phyloP scores from a whole-genome alignment of 2,329 filamentous ascomycete species.

The Colletotrichum eleusines region DNA sequence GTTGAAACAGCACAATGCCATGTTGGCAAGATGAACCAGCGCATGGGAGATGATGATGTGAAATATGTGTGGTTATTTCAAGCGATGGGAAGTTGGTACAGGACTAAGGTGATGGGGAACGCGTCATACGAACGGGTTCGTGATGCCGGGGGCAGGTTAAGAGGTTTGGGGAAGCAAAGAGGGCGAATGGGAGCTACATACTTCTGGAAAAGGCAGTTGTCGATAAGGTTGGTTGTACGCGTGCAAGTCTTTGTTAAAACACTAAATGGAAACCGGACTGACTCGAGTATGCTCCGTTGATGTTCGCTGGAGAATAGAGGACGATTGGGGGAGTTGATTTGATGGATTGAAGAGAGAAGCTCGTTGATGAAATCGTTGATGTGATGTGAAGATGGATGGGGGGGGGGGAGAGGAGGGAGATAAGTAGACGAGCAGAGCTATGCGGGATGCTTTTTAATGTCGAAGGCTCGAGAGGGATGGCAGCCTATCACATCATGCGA shows the following conservation, averaged over 20 bases:
- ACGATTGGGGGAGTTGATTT: slow-evolving; percentile 21
- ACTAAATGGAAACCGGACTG: background rate
- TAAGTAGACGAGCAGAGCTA: slow-evolving; percentile 37
- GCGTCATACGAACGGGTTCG: slow-evolving; percentile 26
- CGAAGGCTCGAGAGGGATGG: slow-evolving; percentile 27
- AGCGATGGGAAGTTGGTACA: background rate
- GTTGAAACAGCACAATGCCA: background rate
- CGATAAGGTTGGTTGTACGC: background rate
- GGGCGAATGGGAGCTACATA: slow-evolving; percentile 35
- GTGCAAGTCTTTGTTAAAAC: slow-evolving; percentile 10
- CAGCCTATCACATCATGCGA: slow-evolving; percentile 44
- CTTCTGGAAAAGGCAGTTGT: slow-evolving; percentile 33
- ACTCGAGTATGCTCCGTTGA: slow-evolving; percentile 4
- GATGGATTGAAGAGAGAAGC: slow-evolving; percentile 9
- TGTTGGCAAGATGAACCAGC: background rate
- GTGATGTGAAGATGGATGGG: slow-evolving; percentile 27
- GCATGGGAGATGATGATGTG: slow-evolving; percentile 3
- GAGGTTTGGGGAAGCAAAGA: slow-evolving; percentile 7
- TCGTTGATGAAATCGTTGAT: slow-evolving; percentile 25
- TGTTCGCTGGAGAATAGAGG: slow-evolving; percentile 5
- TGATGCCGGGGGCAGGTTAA: slow-evolving; percentile 29
- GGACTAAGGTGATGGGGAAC: slow-evolving; percentile 13
- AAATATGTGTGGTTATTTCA: background rate
- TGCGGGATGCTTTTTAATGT: slow-evolving; percentile 36
- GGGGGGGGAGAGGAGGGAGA: slow-evolving; percentile 21